Evolutionary conservation across 495 filamentous ascomycete genomes (phyloP).

Genomic region (Podospora pseudopauciseta): DNA sequence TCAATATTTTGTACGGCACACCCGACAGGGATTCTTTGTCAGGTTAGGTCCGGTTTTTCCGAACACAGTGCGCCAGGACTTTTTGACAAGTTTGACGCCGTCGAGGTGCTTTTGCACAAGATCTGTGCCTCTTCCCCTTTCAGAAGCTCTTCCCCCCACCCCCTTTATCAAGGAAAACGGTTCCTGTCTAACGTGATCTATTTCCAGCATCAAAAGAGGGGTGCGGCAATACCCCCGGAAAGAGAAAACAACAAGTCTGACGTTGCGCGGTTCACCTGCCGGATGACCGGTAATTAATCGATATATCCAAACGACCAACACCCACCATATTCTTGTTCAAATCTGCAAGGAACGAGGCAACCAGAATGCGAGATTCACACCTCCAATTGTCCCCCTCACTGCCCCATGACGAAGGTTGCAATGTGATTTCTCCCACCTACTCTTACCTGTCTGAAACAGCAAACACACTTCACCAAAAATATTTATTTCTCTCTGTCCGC

Average conservation of each 20-base stretch:
- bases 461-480: neutral
- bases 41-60: slow-evolving; percentile 14
- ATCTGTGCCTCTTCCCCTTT: slow-evolving; percentile 4
- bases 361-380: neutral
- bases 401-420: neutral
- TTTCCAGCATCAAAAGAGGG: slow-evolving; percentile 10
- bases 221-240: neutral
- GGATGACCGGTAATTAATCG: neutral
- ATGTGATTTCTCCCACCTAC: neutral
- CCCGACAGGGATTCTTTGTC: neutral
- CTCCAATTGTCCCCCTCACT: neutral
- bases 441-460: no score
- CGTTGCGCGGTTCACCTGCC: neutral
- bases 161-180: neutral
- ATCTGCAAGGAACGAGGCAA: neutral
- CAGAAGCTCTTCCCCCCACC: neutral
- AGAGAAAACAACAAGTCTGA: neutral
- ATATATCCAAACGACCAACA: neutral
- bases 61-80: slow-evolving; percentile 23
- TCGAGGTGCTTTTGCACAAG: neutral
- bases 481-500: no score
- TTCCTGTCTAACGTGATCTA: slow-evolving; percentile 19
- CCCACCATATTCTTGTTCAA: neutral
- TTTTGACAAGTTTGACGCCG: neutral
- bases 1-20: neutral